Evolutionary conservation across 371 early-diverging fungal genomes (phyloP).

Genomic region (Haplosporangium sp.): DNA sequence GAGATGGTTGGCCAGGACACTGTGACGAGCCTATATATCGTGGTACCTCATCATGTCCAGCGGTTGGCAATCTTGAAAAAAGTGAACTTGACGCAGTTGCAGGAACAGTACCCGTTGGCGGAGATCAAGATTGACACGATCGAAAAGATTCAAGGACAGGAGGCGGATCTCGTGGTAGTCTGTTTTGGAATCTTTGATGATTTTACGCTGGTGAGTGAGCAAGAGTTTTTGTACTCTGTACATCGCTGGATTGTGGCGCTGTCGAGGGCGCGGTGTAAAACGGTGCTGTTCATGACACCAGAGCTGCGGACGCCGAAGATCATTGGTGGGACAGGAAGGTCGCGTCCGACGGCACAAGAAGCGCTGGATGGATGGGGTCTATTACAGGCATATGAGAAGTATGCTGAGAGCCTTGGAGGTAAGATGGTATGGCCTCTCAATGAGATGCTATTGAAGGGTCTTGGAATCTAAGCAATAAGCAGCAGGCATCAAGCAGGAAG

Average conservation of each 20-base stretch:
- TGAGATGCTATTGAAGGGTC: constrained; percentile 12
- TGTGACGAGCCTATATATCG: constrained; percentile 55
- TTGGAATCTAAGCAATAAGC: background rate
- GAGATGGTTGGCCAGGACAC: constrained; percentile 29
- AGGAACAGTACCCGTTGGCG: constrained; percentile 23
- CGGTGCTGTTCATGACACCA: constrained; percentile 62
- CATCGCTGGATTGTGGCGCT: constrained; percentile 69
- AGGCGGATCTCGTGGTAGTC: constrained; percentile 67
- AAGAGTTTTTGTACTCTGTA: constrained; percentile 61
- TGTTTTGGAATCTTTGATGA: constrained; percentile 61
- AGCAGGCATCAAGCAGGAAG: background rate
- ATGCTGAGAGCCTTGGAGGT: constrained; percentile 27
- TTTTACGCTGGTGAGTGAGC: constrained; percentile 29
- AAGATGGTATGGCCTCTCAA: constrained; percentile 33
- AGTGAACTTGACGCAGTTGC: constrained; percentile 20
- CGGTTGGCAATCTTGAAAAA: constrained; percentile 55
- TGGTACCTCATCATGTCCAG: constrained; percentile 68
- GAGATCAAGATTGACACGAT: constrained; percentile 57
- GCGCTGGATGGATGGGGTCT: constrained; percentile 47
- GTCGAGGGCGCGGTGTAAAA: constrained; percentile 68
- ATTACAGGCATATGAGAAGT: constrained; percentile 49
- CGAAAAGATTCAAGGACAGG: constrained; percentile 73
- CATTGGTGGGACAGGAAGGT: constrained; percentile 20
- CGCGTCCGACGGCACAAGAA: constrained; percentile 18
- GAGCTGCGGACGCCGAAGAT: constrained; percentile 54